Percentiles rank a stretch among this genome's conserved stretches.
Conservation (phyloP, 345 rosid species). For the Eucalyptus urophylla region DNA sequence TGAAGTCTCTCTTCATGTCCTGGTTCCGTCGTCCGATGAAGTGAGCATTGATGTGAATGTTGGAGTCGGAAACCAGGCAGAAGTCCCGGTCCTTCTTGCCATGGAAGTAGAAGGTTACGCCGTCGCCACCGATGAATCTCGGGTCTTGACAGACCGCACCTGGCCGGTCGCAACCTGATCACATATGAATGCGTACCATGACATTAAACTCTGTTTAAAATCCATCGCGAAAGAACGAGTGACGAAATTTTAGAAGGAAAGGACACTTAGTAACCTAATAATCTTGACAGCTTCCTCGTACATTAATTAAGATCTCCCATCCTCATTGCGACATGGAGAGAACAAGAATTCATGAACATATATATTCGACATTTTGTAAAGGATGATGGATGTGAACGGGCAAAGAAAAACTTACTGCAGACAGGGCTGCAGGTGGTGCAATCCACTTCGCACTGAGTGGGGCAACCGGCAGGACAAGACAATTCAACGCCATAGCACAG, state of each 20-base stretch:
- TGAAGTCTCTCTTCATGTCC: constrained; percentile 8
- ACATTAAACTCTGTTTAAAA: background rate
- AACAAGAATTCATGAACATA: background rate
- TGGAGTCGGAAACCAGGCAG: constrained; percentile 3
- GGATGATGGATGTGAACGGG: background rate
- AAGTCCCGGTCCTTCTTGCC: constrained; percentile 31
- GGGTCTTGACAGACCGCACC: constrained; percentile 64
- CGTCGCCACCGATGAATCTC: constrained; percentile 53
- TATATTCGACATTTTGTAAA: background rate
- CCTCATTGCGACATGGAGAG: background rate
- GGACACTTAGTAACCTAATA: background rate
- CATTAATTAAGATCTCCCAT: background rate
- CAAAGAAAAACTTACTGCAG: constrained; percentile 23
- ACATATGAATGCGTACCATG: background rate
- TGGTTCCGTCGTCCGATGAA: constrained; percentile 1
- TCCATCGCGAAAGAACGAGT: background rate
- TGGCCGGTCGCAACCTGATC: constrained; percentile 40
- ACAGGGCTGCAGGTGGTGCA: constrained; percentile 43
- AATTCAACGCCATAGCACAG: constrained; percentile 26
- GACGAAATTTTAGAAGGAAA: background rate
- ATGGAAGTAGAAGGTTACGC: constrained; percentile 64
- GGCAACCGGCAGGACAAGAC: constrained; percentile 32
- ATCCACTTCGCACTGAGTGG: constrained; percentile 34
- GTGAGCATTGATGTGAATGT: constrained; percentile 13
- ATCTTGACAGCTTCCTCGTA: background rate